phyloP scores from a whole-genome alignment of 2,329 filamentous ascomycete genomes.

The Paecilomyces variotii region DNA sequence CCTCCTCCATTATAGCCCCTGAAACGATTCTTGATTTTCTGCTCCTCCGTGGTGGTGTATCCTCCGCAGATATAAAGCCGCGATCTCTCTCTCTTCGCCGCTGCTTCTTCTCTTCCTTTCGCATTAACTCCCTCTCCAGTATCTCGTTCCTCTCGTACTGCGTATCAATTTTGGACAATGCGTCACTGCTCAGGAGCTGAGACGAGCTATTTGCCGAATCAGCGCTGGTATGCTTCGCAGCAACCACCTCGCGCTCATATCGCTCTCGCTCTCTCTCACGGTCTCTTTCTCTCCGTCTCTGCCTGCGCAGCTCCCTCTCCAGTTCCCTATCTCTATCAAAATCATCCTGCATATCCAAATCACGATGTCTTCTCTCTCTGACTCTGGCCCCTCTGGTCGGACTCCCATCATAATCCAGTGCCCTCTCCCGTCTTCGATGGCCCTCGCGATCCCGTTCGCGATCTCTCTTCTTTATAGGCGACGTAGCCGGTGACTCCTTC shows the following conservation, averaged over 20 bases:
- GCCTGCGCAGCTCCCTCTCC: conserved; percentile 12
- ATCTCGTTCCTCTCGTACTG: conserved; percentile 47
- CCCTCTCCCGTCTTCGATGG: conserved; percentile 18
- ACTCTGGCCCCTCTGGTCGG: conserved; percentile 8
- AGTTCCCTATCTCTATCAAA: conserved; percentile 16
- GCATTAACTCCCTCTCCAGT: conserved; percentile 7
- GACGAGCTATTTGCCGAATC: conserved; percentile 37
- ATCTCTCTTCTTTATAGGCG: conserved; percentile 27
- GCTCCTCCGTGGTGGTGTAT: conserved; percentile 24
- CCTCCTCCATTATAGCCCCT: conserved; percentile 62
- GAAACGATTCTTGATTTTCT: conserved; percentile 60
- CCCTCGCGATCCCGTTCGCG: conserved; percentile 26
- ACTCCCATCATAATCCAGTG: conserved; percentile 20
- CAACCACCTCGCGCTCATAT: conserved; percentile 9
- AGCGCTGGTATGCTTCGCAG: conserved; percentile 23
- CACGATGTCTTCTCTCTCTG: conserved; percentile 13
- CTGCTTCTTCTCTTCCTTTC: conserved; percentile 9
- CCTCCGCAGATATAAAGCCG: conserved; percentile 5
- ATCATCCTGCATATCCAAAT: conserved; percentile 5
- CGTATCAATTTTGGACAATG: conserved; percentile 59
- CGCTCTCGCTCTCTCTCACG: conserved; percentile 4
- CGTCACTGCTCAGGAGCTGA: conserved; percentile 43
- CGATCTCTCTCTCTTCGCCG: conserved; percentile 6
- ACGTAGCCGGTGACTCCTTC: conserved; percentile 29
- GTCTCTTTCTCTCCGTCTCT: conserved; percentile 15